phyloP scores from a whole-genome alignment of 2,329 filamentous ascomycete genomes.

The Sporothrix brasiliensis region DNA sequence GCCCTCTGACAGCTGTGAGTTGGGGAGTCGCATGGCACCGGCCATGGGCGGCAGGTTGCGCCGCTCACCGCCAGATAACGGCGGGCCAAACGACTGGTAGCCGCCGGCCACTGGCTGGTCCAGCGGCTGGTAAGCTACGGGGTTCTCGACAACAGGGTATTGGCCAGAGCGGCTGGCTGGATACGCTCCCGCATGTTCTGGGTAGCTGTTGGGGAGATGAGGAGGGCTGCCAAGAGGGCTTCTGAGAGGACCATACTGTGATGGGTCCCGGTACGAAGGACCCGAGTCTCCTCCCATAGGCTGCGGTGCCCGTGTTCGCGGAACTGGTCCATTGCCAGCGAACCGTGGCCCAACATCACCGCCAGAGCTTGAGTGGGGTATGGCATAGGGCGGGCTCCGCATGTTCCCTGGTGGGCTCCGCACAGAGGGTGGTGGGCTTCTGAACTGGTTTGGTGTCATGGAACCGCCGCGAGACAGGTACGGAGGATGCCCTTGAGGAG shows the following conservation, averaged over 20 bases:
- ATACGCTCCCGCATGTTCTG: background rate
- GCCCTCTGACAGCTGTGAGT: background rate
- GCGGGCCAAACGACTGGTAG: slow-evolving; percentile 12
- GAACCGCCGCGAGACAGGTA: slow-evolving; percentile 24
- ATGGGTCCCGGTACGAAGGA: background rate
- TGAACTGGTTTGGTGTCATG: slow-evolving; percentile 14
- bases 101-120: background rate
- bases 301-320: background rate
- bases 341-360: background rate
- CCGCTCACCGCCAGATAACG: background rate
- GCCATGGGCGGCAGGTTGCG: background rate
- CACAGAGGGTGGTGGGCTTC: slow-evolving; percentile 11
- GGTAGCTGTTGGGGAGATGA: background rate
- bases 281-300: background rate
- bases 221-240: slow-evolving; percentile 18
- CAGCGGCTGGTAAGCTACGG: background rate
- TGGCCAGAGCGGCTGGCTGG: background rate
- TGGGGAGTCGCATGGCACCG: background rate
- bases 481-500: background rate
- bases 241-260: slow-evolving; percentile 8
- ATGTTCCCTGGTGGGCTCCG: background rate
- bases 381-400: slow-evolving; percentile 17
- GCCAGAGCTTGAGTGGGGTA: background rate
- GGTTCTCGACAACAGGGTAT: slow-evolving; percentile 11
- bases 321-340: background rate